Evolutionary conservation across 2,329 filamentous ascomycete species (phyloP).

Genomic region (Fusarium chlamydosporum): DNA sequence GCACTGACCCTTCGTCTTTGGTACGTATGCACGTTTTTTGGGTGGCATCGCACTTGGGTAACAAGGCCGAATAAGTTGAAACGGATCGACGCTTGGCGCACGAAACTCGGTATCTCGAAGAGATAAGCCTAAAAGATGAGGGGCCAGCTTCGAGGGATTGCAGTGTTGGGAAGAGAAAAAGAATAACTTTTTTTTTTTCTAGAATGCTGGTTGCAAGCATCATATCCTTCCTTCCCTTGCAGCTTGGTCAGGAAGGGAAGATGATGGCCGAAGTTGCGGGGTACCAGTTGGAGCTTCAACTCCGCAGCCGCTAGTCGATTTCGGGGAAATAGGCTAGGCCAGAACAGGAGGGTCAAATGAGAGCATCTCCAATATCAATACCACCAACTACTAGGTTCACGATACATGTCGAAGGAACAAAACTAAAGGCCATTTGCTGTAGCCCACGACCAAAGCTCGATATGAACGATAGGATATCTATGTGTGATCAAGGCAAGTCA

Average conservation of each 20-base stretch:
- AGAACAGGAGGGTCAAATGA: conserved; percentile 18
- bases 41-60: conserved; percentile 40
- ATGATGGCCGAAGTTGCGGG: conserved; percentile 17
- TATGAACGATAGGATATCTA: too few relatives aligned
- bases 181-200: background rate
- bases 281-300: background rate
- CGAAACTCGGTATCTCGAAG: background rate
- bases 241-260: background rate
- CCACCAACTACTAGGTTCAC: too few relatives aligned
- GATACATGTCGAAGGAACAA: too few relatives aligned
- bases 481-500: too few relatives aligned
- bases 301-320: conserved; percentile 2
- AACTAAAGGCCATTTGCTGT: too few relatives aligned
- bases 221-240: conserved; percentile 1
- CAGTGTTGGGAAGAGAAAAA: background rate
- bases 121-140: background rate
- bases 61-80: background rate
- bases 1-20: conserved; percentile 45
- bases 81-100: conserved; percentile 23
- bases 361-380: conserved; percentile 17
- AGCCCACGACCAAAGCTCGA: too few relatives aligned
- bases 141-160: too few relatives aligned
- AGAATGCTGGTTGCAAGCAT: conserved; percentile 26
- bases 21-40: conserved; percentile 48
- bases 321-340: background rate